Percentiles rank a stretch among this genome's conserved stretches.
Evolutionary conservation across 371 early-diverging fungal species (phyloP).

Genomic region (Mortierella sp.): DNA sequence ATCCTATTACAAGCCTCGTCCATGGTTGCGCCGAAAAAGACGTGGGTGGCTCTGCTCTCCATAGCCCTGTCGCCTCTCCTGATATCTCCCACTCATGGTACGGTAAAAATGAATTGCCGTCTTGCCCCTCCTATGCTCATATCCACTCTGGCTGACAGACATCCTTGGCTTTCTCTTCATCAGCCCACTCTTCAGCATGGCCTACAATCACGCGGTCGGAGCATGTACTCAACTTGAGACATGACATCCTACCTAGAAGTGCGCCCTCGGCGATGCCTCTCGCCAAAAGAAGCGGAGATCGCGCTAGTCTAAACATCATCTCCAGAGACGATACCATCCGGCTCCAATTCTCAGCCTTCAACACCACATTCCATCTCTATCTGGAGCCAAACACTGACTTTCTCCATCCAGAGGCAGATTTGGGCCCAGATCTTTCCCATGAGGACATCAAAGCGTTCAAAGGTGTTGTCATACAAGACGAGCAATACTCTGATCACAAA

Average conservation of each 20-base stretch:
- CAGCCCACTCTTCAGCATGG: conserved; percentile 46
- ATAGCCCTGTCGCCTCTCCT: no score
- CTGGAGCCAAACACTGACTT: conserved; percentile 80
- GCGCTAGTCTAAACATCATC: conserved; percentile 6
- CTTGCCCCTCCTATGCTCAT: no score
- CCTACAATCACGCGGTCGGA: conserved; percentile 43
- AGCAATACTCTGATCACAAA: conserved; percentile 42
- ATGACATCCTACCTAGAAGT: conserved; percentile 34
- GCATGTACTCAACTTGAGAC: conserved; percentile 30
- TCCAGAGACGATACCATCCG: conserved; percentile 71
- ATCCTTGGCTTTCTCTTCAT: neutral
- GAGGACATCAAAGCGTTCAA: conserved; percentile 69
- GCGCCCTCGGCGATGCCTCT: conserved; percentile 2
- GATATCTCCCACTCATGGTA: no score
- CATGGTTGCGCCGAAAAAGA: no score
- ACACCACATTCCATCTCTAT: conserved; percentile 74
- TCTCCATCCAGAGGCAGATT: conserved; percentile 74
- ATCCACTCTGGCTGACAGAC: no score
- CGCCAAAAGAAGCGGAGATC: neutral
- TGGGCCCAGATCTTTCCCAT: conserved; percentile 46
- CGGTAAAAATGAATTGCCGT: no score
- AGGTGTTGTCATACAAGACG: conserved; percentile 61
- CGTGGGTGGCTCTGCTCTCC: no score
- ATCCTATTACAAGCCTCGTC: no score
- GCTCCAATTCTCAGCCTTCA: conserved; percentile 72